Percentiles rank a stretch among this genome's conserved stretches.
Conservation (phyloP, 2,329 filamentous ascomycete genomes). For the Colletotrichum sp. region DNA sequence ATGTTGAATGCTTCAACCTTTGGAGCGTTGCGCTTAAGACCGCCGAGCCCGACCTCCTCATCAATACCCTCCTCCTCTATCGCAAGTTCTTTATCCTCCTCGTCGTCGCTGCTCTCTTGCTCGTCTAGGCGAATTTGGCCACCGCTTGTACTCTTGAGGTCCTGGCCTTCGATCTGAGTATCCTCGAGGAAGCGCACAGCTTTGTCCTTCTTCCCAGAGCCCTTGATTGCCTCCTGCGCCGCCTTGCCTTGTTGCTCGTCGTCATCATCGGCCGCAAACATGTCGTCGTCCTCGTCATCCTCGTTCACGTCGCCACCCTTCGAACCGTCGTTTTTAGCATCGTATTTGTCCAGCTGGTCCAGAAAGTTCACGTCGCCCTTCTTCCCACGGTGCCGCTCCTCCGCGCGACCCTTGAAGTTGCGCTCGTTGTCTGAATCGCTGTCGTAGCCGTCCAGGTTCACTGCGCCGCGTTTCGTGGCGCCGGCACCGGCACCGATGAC, state of each 20-base stretch:
- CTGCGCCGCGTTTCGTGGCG: conserved; percentile 86
- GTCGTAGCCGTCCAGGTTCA: conserved; percentile 97
- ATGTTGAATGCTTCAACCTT: conserved; percentile 98
- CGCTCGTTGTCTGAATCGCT: conserved; percentile 87
- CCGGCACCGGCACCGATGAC: conserved; percentile 83
- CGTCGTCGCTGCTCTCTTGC: conserved; percentile 63
- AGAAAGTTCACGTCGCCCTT: conserved; percentile 52
- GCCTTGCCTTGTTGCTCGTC: conserved; percentile 46
- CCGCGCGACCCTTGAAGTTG: conserved; percentile 79
- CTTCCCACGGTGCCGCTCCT: conserved; percentile 54
- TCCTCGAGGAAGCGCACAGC: conserved; percentile 65
- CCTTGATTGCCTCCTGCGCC: conserved; percentile 24
- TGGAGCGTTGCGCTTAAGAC: conserved; percentile 90
- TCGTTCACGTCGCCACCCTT: conserved; percentile 35
- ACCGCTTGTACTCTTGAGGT: conserved; percentile 73
- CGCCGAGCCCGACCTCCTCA: conserved; percentile 87
- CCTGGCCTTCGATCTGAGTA: conserved; percentile 78
- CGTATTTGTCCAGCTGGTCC: conserved; percentile 61
- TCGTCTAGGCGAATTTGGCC: conserved; percentile 70
- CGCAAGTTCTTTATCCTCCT: conserved; percentile 77
- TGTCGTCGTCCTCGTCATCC: conserved; percentile 64
- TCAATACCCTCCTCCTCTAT: conserved; percentile 79
- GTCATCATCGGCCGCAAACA: conserved; percentile 75
- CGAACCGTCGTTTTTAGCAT: conserved; percentile 43
- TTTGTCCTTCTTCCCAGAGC: conserved; percentile 60